Percentiles rank a stretch among this genome's conserved stretches.
Conservation (phyloP, 2,329 filamentous ascomycete genomes). For the Tolypocladium tropicale region DNA sequence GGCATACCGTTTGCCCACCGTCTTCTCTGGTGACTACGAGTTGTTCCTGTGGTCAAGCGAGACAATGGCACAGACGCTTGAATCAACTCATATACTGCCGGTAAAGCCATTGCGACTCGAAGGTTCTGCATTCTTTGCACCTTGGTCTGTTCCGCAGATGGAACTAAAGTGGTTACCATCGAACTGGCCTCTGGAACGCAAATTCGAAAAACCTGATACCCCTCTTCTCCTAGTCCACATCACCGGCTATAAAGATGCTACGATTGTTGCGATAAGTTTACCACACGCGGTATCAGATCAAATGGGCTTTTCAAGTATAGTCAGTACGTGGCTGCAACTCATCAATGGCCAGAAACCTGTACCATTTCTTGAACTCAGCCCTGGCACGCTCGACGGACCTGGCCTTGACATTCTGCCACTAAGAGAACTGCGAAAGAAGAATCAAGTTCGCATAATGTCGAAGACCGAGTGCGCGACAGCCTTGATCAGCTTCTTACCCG, state of each 20-base stretch:
- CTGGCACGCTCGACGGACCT: not conserved
- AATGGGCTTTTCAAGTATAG: not conserved
- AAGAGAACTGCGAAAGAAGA: not conserved
- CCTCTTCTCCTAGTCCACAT: not conserved
- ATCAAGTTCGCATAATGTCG: not conserved
- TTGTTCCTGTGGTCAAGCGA: not conserved
- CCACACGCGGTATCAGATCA: not conserved
- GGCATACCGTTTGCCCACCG: not conserved
- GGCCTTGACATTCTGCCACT: not conserved
- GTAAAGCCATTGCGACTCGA: not conserved
- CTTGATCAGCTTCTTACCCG: not conserved
- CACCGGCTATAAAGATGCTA: not conserved
- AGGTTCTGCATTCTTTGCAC: not conserved
- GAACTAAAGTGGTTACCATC: not conserved
- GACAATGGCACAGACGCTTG: not conserved
- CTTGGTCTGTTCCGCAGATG: not conserved
- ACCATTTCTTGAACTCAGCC: not conserved
- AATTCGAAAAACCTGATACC: not conserved
- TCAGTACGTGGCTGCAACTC: not conserved
- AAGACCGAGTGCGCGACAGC: not conserved
- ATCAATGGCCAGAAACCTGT: not conserved
- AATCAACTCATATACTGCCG: not conserved
- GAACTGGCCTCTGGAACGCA: not conserved
- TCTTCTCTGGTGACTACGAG: not conserved
- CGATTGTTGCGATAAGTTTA: not conserved